Conservation (phyloP, 306 rosid species). For the Corylus avellana region DNA sequence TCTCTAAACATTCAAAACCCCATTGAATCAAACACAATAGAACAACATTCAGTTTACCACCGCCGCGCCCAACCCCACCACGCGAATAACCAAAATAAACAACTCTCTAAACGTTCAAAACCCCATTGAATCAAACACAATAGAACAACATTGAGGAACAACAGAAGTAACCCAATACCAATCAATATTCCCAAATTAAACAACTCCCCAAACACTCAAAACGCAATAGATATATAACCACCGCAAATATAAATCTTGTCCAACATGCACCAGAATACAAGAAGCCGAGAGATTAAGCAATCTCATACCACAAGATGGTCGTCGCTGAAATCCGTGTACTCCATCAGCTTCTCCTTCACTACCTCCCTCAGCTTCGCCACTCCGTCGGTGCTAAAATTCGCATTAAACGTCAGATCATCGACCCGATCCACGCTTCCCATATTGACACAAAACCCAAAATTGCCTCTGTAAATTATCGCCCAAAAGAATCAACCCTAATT, state of each 20-base stretch:
- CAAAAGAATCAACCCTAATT: conserved; percentile 29
- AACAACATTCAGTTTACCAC: background rate
- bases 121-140: background rate
- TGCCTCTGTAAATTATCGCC: background rate
- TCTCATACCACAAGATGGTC: conserved; percentile 91
- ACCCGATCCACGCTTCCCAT: conserved; percentile 83
- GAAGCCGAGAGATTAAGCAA: conserved; percentile 6
- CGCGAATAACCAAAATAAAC: background rate
- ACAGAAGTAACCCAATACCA: background rate
- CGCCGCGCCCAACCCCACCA: too few species aligned
- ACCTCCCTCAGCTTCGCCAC: conserved; percentile 53
- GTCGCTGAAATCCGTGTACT: conserved; percentile 92
- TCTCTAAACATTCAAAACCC: conserved; percentile 12
- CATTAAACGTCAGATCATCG: conserved; percentile 62
- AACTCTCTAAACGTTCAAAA: conserved; percentile 10
- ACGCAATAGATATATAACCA: background rate
- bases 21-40: background rate
- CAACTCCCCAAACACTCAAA: conserved; percentile 9
- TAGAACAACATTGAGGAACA: background rate
- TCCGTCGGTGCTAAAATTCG: conserved; percentile 60
- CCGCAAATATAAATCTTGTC: background rate
- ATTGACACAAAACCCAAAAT: conserved; percentile 54
- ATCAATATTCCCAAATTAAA: background rate
- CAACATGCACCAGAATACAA: background rate
- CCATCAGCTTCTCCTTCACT: conserved; percentile 83